phyloP scores from a whole-genome alignment of 257 asterid species.

The Solanum gracilifrons region DNA sequence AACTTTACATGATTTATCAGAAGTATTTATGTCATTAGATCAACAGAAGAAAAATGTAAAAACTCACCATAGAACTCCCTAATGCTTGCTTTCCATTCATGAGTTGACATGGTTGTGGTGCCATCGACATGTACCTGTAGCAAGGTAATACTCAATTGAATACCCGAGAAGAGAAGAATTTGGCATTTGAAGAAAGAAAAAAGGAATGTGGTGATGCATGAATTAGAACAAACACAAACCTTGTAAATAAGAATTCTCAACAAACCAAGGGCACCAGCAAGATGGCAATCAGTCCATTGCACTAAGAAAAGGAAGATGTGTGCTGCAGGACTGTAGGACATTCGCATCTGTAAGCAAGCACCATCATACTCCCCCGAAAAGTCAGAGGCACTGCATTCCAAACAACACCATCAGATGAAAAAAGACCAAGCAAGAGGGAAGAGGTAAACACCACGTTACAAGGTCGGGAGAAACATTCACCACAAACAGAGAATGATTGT shows the following conservation, averaged over 20 bases:
- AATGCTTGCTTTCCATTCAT: conserved; percentile 89
- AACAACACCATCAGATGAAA: not conserved
- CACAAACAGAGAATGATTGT: not conserved
- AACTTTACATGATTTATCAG: not conserved
- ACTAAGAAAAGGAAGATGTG: conserved; percentile 79
- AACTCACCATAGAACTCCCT: conserved; percentile 77
- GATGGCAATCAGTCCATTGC: conserved; percentile 88
- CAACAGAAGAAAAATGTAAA: not conserved
- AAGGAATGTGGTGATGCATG: not conserved
- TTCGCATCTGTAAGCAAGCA: conserved; percentile 87
- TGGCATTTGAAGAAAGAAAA: conserved; percentile 4
- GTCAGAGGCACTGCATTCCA: conserved; percentile 73
- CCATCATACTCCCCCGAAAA: conserved; percentile 80
- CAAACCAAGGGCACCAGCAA: conserved; percentile 95
- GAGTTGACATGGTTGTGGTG: conserved; percentile 87
- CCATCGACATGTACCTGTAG: conserved; percentile 81
- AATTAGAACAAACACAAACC: conserved; percentile 22
- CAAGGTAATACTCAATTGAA: not conserved
- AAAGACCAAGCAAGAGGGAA: not conserved
- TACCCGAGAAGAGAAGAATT: not conserved
- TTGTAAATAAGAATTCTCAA: conserved; percentile 80
- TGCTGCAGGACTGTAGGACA: conserved; percentile 91
- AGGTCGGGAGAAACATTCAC: not conserved
- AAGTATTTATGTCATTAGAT: not conserved
- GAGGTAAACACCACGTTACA: not conserved